These are phyloP conservation scores for Lichenothelia convexa DNA, from an alignment of 495 filamentous ascomycete genomes.

Conservation along the genomic window DNA sequence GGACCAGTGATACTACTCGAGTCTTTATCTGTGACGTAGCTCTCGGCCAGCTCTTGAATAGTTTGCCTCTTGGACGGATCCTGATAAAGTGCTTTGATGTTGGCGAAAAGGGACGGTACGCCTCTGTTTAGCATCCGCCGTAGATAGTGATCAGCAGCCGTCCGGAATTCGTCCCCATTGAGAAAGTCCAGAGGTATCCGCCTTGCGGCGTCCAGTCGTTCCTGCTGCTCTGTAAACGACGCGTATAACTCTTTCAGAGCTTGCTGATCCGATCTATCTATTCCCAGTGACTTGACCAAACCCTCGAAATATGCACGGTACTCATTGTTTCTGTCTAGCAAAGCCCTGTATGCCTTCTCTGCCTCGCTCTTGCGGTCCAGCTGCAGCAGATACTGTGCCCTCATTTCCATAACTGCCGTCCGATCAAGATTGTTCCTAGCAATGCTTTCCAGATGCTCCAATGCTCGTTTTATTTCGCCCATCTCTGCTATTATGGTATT, in stretches of 20 bases:
- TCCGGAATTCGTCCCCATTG: conserved; percentile 65
- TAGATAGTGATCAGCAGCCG: conserved; percentile 65
- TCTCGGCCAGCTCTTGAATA: conserved; percentile 58
- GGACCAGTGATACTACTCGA: conserved; percentile 28
- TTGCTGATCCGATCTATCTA: conserved; percentile 41
- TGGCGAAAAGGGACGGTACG: conserved; percentile 90
- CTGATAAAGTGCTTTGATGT: conserved; percentile 78
- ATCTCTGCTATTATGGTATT: conserved; percentile 83
- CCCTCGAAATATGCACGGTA: conserved; percentile 71
- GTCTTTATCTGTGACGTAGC: conserved; percentile 40
- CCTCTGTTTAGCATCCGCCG: conserved; percentile 80
- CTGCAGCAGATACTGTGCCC: conserved; percentile 66
- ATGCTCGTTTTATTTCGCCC: conserved; percentile 57
- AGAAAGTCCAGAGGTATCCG: conserved; percentile 83
- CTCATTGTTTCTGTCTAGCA: conserved; percentile 77
- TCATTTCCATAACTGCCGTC: conserved; percentile 74
- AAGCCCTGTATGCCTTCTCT: conserved; percentile 53
- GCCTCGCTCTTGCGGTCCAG: conserved; percentile 68
- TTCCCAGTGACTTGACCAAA: conserved; percentile 46
- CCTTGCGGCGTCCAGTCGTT: conserved; percentile 66
- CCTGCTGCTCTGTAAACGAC: conserved; percentile 60
- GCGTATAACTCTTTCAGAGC: conserved; percentile 45
- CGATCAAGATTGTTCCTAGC: conserved; percentile 65
- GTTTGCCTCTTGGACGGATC: conserved; percentile 56
- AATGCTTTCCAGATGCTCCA: conserved; percentile 70